phyloP scores from a whole-genome alignment of 2,329 filamentous ascomycete species.

The Sclerotinia nivalis region DNA sequence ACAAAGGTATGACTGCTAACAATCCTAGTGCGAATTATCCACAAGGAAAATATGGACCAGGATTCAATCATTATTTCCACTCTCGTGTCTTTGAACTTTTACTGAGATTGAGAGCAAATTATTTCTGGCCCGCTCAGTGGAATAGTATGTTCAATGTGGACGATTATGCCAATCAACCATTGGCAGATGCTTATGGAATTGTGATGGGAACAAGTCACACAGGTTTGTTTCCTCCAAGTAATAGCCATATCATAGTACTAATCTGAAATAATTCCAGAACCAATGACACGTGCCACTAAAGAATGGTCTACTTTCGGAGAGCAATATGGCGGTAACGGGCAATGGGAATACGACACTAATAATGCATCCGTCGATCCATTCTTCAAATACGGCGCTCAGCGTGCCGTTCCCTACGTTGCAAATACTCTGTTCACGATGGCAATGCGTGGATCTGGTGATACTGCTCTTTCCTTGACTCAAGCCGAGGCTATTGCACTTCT shows the following conservation, averaged over 20 bases:
- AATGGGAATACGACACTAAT: constrained; percentile 71
- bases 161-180: constrained; percentile 65
- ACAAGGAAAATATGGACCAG: constrained; percentile 43
- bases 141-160: constrained; percentile 71
- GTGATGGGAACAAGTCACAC: constrained; percentile 72
- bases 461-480: constrained; percentile 56
- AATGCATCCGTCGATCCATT: constrained; percentile 67
- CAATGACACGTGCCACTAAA: constrained; percentile 63
- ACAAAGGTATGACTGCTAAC: neutral
- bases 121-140: constrained; percentile 75
- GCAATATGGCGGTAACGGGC: constrained; percentile 48
- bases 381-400: constrained; percentile 65
- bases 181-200: constrained; percentile 72
- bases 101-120: constrained; percentile 69
- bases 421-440: constrained; percentile 65
- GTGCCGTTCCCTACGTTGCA: constrained; percentile 65
- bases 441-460: constrained; percentile 72
- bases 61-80: constrained; percentile 65
- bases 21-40: constrained; percentile 47
- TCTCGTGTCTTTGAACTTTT: constrained; percentile 69
- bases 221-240: constrained; percentile 23
- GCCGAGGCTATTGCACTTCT: constrained; percentile 58
- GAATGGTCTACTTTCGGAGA: constrained; percentile 50
- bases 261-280: constrained; percentile 51
- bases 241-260: neutral